phyloP scores from a whole-genome alignment of 2,329 filamentous ascomycete species.

The Neophaeococcomyces mojaviensis region DNA sequence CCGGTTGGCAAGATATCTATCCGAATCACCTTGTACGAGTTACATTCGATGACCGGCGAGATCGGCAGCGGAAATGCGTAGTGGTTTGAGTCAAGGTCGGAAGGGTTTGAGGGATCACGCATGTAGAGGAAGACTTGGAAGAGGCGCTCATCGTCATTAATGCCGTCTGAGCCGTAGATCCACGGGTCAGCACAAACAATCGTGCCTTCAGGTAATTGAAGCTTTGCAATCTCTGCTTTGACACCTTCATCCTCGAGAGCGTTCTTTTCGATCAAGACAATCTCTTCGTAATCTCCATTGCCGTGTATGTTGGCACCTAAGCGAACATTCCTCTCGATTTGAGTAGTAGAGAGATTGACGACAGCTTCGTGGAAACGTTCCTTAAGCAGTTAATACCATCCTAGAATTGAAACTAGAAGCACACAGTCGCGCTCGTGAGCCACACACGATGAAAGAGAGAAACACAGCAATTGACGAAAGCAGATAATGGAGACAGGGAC shows the following conservation, averaged over 20 bases:
- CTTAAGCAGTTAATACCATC: constrained; percentile 24
- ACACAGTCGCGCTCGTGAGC: no score
- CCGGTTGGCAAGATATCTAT: constrained; percentile 65
- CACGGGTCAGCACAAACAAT: constrained; percentile 56
- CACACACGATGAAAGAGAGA: constrained; percentile 10
- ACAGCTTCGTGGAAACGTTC: constrained; percentile 51
- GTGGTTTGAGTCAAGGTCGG: constrained; percentile 58
- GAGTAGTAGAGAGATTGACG: constrained; percentile 42
- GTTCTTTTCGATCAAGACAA: constrained; percentile 50
- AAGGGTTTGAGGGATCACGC: constrained; percentile 52
- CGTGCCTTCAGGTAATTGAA: constrained; percentile 51
- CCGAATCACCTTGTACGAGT: constrained; percentile 56
- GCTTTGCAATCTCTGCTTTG: constrained; percentile 51
- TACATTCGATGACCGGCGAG: constrained; percentile 58
- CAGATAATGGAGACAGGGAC: no score
- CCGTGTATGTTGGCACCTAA: constrained; percentile 47
- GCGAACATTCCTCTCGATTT: constrained; percentile 44
- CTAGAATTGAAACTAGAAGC: no score
- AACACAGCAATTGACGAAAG: no score
- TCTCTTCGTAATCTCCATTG: constrained; percentile 52
- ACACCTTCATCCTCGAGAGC: constrained; percentile 51
- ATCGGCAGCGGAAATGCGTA: constrained; percentile 62
- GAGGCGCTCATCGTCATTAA: constrained; percentile 44
- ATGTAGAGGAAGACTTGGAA: constrained; percentile 63
- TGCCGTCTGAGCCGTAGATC: constrained; percentile 59